Percentiles rank a stretch among this genome's conserved stretches.
phyloP scores from a whole-genome alignment of 2,329 filamentous ascomycete genomes.

The Xylariaceae sp. region DNA sequence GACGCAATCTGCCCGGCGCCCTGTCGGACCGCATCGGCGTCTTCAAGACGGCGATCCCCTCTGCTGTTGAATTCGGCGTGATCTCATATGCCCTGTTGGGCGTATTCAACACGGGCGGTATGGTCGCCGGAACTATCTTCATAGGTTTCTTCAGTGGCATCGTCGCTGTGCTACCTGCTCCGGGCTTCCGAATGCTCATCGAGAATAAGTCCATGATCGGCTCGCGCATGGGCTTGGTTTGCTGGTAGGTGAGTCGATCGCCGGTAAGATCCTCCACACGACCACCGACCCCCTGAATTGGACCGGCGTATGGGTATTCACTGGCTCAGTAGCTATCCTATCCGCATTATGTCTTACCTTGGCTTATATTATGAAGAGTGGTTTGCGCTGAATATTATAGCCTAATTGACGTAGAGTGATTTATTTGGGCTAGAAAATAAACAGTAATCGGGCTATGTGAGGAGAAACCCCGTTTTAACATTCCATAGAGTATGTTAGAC shows the following conservation, averaged over 20 bases:
- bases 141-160: slow-evolving; percentile 43
- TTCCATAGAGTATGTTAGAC: too few species aligned
- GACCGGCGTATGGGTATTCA: slow-evolving; percentile 26
- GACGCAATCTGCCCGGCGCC: slow-evolving; percentile 37
- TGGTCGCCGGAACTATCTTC: slow-evolving; percentile 36
- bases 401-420: background rate
- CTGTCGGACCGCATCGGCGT: slow-evolving; percentile 38
- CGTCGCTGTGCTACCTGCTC: slow-evolving; percentile 40
- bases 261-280: slow-evolving; percentile 32
- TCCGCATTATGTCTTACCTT: background rate
- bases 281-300: slow-evolving; percentile 20
- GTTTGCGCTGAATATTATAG: background rate
- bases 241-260: slow-evolving; percentile 34
- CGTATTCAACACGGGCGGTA: slow-evolving; percentile 29
- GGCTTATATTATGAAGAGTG: background rate
- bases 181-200: slow-evolving; percentile 38
- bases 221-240: slow-evolving; percentile 38
- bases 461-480: too few species aligned
- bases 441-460: too few species aligned
- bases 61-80: background rate
- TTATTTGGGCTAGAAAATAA: too few species aligned
- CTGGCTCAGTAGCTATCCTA: slow-evolving; percentile 7
- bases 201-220: slow-evolving; percentile 40
- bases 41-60: slow-evolving; percentile 30
- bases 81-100: slow-evolving; percentile 34